Evolutionary conservation across 257 asterid species (phyloP).

Genomic region (Penstemon barbatus): DNA sequence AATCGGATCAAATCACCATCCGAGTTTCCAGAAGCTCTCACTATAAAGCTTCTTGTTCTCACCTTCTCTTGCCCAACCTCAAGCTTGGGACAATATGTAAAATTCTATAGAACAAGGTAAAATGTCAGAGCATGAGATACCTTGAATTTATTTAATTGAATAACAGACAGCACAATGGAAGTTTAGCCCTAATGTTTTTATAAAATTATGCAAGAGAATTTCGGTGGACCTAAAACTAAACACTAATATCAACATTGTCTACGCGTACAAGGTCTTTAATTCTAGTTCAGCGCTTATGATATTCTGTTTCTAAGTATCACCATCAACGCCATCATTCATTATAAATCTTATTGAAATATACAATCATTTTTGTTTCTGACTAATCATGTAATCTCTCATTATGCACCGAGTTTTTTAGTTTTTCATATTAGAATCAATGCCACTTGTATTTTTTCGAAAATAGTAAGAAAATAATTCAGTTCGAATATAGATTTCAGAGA

Average conservation of each 20-base stretch:
- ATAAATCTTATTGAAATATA: not conserved
- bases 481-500: too few species aligned
- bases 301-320: not conserved
- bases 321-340: not conserved
- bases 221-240: not conserved
- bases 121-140: conserved; percentile 20
- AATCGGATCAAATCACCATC: conserved; percentile 55
- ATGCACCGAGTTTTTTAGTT: too few species aligned
- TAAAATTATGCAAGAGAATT: not conserved
- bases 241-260: not conserved
- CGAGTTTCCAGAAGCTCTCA: conserved; percentile 60
- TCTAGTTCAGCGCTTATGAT: not conserved
- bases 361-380: not conserved
- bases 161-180: not conserved
- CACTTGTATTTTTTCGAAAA: too few species aligned
- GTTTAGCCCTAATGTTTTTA: not conserved
- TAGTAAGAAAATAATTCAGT: too few species aligned
- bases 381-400: too few species aligned
- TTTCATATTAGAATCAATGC: too few species aligned
- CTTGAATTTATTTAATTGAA: conserved; percentile 7
- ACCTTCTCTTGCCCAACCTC: conserved; percentile 49
- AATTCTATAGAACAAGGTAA: conserved; percentile 41
- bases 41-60: conserved; percentile 48
- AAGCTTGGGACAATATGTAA: conserved; percentile 50
- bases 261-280: too few species aligned